Evolutionary conservation across 805 yeast genomes (phyloP), one percentile per base, ranked within the genome.

Genomic region (Metschnikowia santaceciliae): DNA sequence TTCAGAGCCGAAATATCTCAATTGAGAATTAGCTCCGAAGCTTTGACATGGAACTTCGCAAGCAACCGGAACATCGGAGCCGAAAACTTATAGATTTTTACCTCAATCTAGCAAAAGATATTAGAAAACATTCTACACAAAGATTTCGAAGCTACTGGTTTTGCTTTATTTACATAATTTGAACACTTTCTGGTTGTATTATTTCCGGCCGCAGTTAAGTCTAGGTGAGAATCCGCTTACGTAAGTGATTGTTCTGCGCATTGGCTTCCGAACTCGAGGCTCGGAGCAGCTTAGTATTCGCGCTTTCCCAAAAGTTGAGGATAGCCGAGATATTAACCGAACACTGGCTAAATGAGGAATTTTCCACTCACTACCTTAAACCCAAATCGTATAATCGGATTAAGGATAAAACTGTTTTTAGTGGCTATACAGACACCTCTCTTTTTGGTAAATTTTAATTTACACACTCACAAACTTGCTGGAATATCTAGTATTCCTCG

Each of bases 21-120:
- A 33, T 42, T 32, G 22, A 32, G 46, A 42, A 6, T 42, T 42
- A 33, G 38, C 46, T 42, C 46, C 46, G 46, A n/a, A n/a, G 22
- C 34, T 19, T 15, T 42, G 32, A 19, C 32, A 14, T 26, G 26
- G 3, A 22, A n/a, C 10, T 42, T 34, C 46, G 46, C 32, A 33
- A 42, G 32, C 46, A 17, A 42, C 19, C 14, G 17, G 23, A 20
- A 22, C 22, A 33, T 33, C 11, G 11, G 30, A 8, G 22, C 39
- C 23, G n/a, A 36, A 19, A 19, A 36, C 11, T 4, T 35, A 5
- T 17, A 10, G 38, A 35, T 35, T 6, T 3, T 17, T 3, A 26
- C 30, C 30, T 26, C 10, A 26, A 8, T 10, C 11, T 26, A 26
- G 2, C 11, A 8, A 10, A 8, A 8, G 4, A 4, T 8, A 8